Conservation (phyloP, 2,329 filamentous ascomycete species). For the Beauveria asiatica region DNA sequence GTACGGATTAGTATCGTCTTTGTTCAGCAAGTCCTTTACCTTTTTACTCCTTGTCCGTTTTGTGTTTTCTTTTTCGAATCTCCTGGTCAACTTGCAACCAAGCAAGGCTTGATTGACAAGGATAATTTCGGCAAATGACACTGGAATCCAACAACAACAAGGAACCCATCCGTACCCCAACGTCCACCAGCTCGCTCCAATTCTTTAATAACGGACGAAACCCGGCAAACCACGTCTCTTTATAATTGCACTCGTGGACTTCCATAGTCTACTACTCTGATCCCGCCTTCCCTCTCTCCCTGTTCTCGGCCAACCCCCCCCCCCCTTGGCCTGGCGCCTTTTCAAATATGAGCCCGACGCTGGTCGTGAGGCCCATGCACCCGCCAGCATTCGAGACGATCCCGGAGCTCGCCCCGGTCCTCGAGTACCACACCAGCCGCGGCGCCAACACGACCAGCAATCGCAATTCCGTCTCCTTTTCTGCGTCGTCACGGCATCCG, state of each 20-base stretch:
- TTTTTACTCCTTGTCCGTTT: no score
- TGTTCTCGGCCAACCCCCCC: not conserved
- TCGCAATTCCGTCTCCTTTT: not conserved
- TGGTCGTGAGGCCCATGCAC: constrained; percentile 12
- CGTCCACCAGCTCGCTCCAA: no score
- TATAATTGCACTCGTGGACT: no score
- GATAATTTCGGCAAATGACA: no score
- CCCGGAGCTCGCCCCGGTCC: constrained; percentile 10
- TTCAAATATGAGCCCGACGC: constrained; percentile 15
- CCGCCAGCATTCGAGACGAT: constrained; percentile 13
- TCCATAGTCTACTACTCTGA: no score
- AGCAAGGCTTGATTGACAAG: no score
- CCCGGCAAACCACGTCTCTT: no score
- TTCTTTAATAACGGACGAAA: no score
- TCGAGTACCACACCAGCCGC: not conserved
- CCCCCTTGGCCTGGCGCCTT: not conserved
- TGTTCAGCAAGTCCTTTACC: not conserved
- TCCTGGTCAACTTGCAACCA: not conserved
- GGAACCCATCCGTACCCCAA: no score
- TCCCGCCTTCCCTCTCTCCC: not conserved
- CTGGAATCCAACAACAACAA: no score
- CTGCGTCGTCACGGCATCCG: not conserved
- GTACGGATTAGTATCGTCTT: no score
- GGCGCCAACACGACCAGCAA: constrained; percentile 2
- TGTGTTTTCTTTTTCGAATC: no score